Base-by-base conservation (phyloP, 345 rosid species). In the Gossypium raimondii region DNA sequence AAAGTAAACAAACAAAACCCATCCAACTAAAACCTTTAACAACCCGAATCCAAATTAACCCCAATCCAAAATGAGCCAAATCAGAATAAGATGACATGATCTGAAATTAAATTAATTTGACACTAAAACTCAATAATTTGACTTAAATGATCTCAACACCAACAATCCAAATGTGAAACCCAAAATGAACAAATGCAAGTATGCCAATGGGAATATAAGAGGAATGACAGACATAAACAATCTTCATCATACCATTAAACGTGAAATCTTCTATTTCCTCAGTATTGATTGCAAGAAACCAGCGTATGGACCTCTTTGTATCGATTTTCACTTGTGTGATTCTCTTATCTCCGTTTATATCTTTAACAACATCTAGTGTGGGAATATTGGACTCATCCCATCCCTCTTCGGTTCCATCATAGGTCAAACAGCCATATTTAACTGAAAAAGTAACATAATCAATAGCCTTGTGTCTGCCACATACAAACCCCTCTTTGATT, bases 241-340 rank as follows among this genome's bases (percentile, higher is more conserved):
- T 50, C 60, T 56, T 44, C 16, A 20, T 22, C 69, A 24, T 85
- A 86, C 93, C 92, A 86, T 83, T 83, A 44, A 94, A 72, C 48
- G 78, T 81, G 78, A 91, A 93, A 82, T 95, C 96, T 84, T 89
- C 85, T 76, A 95, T 77, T 82, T 87, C 88, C 60, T 87, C 73
- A 16, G 88, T 82, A 82, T 95, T 92, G 81, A 93, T 85, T 3
- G 92, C 96, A 52, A 93, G 97, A 77, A 84, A 76, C 98, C 99
- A 92, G n/a, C 99, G 93, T 2, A 67, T 72, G 6, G 99, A 91
- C 57, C 85, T 81, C 85, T 86, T 88, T 47, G 93, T 81, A 79
- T 90, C 89, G 62, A 95, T 78, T 2, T 83, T 84, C 77, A 95
- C 86, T 38, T 67, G 70, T 22, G 87, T 81, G 29, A 81, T 81